Conservation (phyloP, 768 basidiomycete genomes). For the Boletus rufocinnamomeus region DNA sequence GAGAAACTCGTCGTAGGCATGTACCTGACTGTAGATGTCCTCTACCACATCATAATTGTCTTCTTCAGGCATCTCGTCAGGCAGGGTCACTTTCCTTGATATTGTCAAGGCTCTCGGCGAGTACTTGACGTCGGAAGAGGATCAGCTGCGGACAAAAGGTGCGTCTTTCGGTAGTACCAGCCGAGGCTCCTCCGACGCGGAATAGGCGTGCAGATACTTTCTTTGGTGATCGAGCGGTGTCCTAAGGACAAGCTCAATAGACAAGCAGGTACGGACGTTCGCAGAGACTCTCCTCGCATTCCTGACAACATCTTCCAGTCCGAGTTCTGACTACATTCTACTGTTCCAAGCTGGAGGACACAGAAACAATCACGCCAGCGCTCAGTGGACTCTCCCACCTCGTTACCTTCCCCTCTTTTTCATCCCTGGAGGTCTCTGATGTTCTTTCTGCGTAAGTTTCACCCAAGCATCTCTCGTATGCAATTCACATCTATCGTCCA, state of each 20-base stretch:
- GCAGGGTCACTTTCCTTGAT: conserved; percentile 61
- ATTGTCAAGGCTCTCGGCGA: conserved; percentile 87
- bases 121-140: conserved; percentile 86
- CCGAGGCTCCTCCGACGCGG: not conserved
- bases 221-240: conserved; percentile 63
- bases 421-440: conserved; percentile 60
- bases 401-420: conserved; percentile 61
- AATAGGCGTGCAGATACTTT: conserved; percentile 82
- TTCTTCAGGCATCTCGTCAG: conserved; percentile 51
- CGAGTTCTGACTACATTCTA: conserved; percentile 83
- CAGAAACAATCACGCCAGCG: conserved; percentile 80
- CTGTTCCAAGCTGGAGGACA: conserved; percentile 83
- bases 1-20: conserved; percentile 60
- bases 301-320: conserved; percentile 48
- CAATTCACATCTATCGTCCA: conserved; percentile 32
- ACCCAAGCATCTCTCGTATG: not conserved
- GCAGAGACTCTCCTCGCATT: not conserved
- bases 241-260: conserved; percentile 67
- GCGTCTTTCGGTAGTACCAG: conserved; percentile 7
- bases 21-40: conserved; percentile 20
- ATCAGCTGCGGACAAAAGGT: conserved; percentile 80
- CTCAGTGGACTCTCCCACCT: conserved; percentile 74
- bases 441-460: conserved; percentile 58
- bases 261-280: conserved; percentile 67
- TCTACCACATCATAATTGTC: not conserved